Evolutionary conservation across 139 green algal genomes (phyloP).

Genomic region (Coccomyxa sp.): DNA sequence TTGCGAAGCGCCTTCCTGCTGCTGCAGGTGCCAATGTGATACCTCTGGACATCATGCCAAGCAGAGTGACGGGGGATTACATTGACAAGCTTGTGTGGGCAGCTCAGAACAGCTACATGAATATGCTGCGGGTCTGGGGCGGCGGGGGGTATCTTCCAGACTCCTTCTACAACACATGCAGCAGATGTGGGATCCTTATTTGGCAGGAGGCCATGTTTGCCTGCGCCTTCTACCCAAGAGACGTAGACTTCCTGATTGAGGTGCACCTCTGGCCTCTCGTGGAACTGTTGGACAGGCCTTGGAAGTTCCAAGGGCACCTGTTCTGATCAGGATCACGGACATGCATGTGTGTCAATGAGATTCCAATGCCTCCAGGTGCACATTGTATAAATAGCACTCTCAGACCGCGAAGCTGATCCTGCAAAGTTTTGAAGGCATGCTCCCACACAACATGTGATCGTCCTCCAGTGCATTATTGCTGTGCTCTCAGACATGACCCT

Average conservation of each 20-base stretch:
- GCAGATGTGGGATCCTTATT: constrained; percentile 64
- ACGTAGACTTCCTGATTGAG: constrained; percentile 33
- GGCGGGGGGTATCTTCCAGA: constrained; percentile 43
- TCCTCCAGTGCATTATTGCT: background rate
- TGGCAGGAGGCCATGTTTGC: constrained; percentile 71
- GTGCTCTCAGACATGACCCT: background rate
- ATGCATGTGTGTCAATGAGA: background rate
- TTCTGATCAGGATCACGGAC: background rate
- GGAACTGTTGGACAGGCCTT: too few relatives aligned
- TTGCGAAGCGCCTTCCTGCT: too few relatives aligned
- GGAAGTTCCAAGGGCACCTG: background rate
- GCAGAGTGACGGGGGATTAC: background rate
- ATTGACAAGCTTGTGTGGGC: constrained; percentile 36
- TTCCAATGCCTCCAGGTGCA: too few relatives aligned
- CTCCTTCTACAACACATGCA: constrained; percentile 57
- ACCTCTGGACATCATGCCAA: constrained; percentile 48
- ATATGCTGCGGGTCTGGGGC: constrained; percentile 78
- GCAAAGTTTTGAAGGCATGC: too few relatives aligned
- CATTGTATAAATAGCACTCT: too few relatives aligned
- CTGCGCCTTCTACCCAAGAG: constrained; percentile 44
- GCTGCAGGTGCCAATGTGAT: constrained; percentile 73
- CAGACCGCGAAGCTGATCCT: too few relatives aligned
- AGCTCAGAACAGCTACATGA: constrained; percentile 56
- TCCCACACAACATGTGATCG: too few relatives aligned
- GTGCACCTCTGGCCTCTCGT: too few relatives aligned